phyloP scores from a whole-genome alignment of 306 rosid genomes.

The Cucurbita pepo region DNA sequence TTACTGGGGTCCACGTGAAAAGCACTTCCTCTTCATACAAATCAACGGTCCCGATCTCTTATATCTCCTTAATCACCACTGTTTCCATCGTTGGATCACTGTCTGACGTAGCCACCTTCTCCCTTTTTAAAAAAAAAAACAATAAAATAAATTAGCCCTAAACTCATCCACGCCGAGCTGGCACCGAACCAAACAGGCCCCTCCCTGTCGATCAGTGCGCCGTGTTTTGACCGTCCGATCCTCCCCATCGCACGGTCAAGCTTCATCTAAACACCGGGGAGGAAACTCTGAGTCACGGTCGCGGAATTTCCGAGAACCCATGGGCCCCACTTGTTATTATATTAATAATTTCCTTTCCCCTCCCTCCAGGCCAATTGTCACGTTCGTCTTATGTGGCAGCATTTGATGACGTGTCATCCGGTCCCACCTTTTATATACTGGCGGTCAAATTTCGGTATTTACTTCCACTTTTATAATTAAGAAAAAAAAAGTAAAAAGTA shows the following conservation, averaged over 20 bases:
- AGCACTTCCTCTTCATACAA: conserved; percentile 4
- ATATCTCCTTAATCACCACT: not conserved
- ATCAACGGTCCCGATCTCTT: conserved; percentile 29
- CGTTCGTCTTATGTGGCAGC: conserved; percentile 56
- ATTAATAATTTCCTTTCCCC: conserved; percentile 27
- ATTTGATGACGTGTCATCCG: conserved; percentile 35
- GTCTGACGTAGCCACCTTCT: conserved; percentile 36
- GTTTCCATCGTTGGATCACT: conserved; percentile 24
- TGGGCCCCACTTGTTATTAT: conserved; percentile 33
- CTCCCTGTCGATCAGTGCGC: conserved; percentile 17
- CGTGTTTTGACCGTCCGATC: conserved; percentile 14
- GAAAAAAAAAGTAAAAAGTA: no score
- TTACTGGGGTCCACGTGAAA: conserved; percentile 24
- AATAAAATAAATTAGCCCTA: not conserved
- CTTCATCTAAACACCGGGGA: not conserved
- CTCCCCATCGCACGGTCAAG: conserved; percentile 23
- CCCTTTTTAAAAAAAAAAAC: not conserved
- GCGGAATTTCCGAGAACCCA: conserved; percentile 79
- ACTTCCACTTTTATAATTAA: not conserved
- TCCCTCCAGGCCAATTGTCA: conserved; percentile 67
- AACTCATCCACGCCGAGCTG: conserved; percentile 34
- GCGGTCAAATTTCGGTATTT: not conserved
- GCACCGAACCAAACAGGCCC: conserved; percentile 36
- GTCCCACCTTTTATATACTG: conserved; percentile 21
- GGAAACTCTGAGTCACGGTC: conserved; percentile 36